Conservation (phyloP, 2,329 filamentous ascomycete genomes). For the Aspergillus fischeri region DNA sequence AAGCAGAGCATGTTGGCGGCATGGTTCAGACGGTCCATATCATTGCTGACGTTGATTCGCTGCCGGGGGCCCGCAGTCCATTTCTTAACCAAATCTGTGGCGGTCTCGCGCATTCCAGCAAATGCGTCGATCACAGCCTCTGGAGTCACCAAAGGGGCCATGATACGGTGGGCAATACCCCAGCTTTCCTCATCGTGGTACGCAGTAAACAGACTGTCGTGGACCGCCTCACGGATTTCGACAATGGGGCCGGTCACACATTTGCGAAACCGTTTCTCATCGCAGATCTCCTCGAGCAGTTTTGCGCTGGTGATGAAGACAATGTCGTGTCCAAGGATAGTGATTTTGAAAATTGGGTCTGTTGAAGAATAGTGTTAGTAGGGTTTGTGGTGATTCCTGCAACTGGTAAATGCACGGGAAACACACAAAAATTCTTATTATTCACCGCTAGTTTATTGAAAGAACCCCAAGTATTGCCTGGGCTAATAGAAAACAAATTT, state of each 20-base stretch:
- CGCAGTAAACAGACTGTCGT: slow-evolving; percentile 66
- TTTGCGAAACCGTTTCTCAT: slow-evolving; percentile 59
- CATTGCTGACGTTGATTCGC: slow-evolving; percentile 44
- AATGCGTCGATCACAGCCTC: slow-evolving; percentile 41
- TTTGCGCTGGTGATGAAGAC: slow-evolving; percentile 53
- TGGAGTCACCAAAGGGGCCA: slow-evolving; percentile 44
- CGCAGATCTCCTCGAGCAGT: slow-evolving; percentile 61
- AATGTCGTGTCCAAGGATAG: slow-evolving; percentile 42
- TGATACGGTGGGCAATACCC: slow-evolving; percentile 57
- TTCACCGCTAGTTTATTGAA: slow-evolving; percentile 46
- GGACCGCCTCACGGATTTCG: slow-evolving; percentile 57
- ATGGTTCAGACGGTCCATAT: slow-evolving; percentile 53
- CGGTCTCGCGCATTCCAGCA: slow-evolving; percentile 47
- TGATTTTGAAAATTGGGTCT: slow-evolving; percentile 60
- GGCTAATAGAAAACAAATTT: slow-evolving; percentile 49
- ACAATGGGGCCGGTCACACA: slow-evolving; percentile 50
- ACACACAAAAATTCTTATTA: slow-evolving; percentile 38
- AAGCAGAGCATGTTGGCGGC: slow-evolving; percentile 50
- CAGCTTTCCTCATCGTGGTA: slow-evolving; percentile 50
- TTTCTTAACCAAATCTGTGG: slow-evolving; percentile 47
- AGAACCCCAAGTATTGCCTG: slow-evolving; percentile 49
- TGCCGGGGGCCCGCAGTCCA: slow-evolving; percentile 45
- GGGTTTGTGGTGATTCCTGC: neutral
- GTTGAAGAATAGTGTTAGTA: neutral
- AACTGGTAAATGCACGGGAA: neutral